Evolutionary conservation across 805 yeast species (phyloP).

Genomic region (Candida loeiensis): DNA sequence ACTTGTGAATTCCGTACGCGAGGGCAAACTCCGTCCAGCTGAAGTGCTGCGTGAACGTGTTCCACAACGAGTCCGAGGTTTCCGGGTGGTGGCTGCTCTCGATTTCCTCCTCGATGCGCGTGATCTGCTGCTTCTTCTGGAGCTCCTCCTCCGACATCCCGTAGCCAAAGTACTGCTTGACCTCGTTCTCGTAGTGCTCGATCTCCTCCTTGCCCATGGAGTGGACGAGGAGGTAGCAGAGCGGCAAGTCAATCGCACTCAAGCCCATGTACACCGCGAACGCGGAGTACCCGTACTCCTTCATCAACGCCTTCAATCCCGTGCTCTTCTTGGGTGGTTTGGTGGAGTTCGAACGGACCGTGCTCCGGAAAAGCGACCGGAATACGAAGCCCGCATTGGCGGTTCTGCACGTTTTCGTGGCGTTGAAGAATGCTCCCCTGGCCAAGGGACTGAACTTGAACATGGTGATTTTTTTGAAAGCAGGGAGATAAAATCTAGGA

Average conservation of each 20-base stretch:
- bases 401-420: neutral
- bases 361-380: neutral
- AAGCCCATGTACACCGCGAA: constrained; percentile 77
- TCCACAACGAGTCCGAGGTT: neutral
- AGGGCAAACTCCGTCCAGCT: constrained; percentile 81
- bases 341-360: constrained; percentile 3
- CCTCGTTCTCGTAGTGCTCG: constrained; percentile 58
- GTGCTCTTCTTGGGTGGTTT: constrained; percentile 27
- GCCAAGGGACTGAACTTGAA: constrained; percentile 4
- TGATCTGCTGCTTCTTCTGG: constrained; percentile 32
- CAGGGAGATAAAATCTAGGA: too few relatives aligned
- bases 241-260: constrained; percentile 74
- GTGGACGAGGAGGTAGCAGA: constrained; percentile 80
- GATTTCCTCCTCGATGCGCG: constrained; percentile 24
- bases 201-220: constrained; percentile 83
- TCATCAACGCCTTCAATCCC: constrained; percentile 62
- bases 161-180: constrained; percentile 60
- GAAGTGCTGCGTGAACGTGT: constrained; percentile 27
- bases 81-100: constrained; percentile 19
- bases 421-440: constrained; percentile 1
- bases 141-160: constrained; percentile 48
- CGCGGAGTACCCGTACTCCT: constrained; percentile 90
- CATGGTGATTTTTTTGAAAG: constrained; percentile 5
- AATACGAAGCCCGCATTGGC: neutral
- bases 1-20: constrained; percentile 92